Evolutionary conservation across 1,284 basidiomycete species (phyloP).

Genomic region (Ustilago crameri): DNA sequence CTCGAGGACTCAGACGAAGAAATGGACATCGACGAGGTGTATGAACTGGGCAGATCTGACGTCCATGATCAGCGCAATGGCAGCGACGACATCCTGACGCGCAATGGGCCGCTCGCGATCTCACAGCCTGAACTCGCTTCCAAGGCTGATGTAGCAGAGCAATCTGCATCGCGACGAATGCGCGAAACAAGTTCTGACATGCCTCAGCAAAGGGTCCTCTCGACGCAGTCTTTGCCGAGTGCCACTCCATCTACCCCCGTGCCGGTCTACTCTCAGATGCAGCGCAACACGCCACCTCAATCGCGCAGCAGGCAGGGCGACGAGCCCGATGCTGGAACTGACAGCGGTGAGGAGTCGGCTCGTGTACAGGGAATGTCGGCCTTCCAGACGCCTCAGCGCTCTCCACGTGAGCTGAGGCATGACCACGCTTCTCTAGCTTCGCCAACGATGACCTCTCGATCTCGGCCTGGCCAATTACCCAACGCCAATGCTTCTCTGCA

Average conservation of each 20-base stretch:
- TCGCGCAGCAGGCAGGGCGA: conserved; percentile 29
- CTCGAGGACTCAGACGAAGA: conserved; percentile 47
- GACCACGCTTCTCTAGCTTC: conserved; percentile 8
- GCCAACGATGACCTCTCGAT: conserved; percentile 4
- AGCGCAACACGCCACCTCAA: conserved; percentile 37
- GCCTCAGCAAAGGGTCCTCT: conserved; percentile 9
- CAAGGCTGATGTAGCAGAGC: conserved; percentile 1
- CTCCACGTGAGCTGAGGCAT: conserved; percentile 21
- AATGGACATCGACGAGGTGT: conserved; percentile 37
- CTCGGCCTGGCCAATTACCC: not conserved
- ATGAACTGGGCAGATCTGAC: conserved; percentile 31
- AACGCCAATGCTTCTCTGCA: not conserved
- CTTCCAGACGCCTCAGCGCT: conserved; percentile 43
- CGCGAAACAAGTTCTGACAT: conserved; percentile 38
- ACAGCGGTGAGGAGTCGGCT: conserved; percentile 36
- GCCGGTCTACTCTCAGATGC: conserved; percentile 6
- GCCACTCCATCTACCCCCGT: not conserved
- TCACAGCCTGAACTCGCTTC: not conserved
- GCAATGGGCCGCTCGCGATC: not conserved
- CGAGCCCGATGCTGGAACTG: conserved; percentile 34
- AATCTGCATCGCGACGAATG: conserved; percentile 10
- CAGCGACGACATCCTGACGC: conserved; percentile 12
- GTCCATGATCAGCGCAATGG: conserved; percentile 17
- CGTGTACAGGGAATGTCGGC: conserved; percentile 34
- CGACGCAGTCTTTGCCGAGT: not conserved